Percentiles rank a stretch among this genome's conserved stretches.
Evolutionary conservation across 2,329 filamentous ascomycete genomes (phyloP).

Genomic region (Epichloe brachyelytri): DNA sequence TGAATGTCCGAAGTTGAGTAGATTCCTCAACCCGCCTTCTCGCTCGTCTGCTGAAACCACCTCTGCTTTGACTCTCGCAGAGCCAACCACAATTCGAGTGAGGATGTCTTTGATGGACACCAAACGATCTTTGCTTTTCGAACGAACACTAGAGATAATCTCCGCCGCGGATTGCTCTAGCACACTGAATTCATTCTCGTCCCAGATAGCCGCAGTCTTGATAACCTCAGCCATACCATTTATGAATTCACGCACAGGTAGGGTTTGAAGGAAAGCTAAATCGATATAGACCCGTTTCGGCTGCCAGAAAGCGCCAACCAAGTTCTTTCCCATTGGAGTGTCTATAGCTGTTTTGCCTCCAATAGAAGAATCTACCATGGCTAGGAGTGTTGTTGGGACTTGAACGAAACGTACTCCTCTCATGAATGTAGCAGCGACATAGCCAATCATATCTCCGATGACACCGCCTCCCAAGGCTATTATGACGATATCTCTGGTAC

Average conservation of each 20-base stretch:
- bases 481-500: slow-evolving; percentile 87
- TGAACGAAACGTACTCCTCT: slow-evolving; percentile 91
- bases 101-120: slow-evolving; percentile 56
- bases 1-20: slow-evolving; percentile 95
- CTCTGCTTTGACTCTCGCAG: slow-evolving; percentile 83
- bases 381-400: slow-evolving; percentile 83
- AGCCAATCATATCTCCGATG: slow-evolving; percentile 96
- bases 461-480: slow-evolving; percentile 92
- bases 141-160: slow-evolving; percentile 43
- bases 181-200: slow-evolving; percentile 72
- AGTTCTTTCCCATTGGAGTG: slow-evolving; percentile 87
- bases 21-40: slow-evolving; percentile 83
- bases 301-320: slow-evolving; percentile 95
- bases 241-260: slow-evolving; percentile 85
- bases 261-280: slow-evolving; percentile 76
- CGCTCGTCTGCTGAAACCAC: slow-evolving; percentile 92
- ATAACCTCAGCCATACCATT: slow-evolving; percentile 98
- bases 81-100: slow-evolving; percentile 74
- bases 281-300: slow-evolving; percentile 91
- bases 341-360: slow-evolving; percentile 98
- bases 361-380: slow-evolving; percentile 98
- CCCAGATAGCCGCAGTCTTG: slow-evolving; percentile 95
- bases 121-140: slow-evolving; percentile 41
- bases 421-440: slow-evolving; percentile 97
- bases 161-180: slow-evolving; percentile 69